phyloP scores from a whole-genome alignment of 441 rosid species.

The Brassica balearica region DNA sequence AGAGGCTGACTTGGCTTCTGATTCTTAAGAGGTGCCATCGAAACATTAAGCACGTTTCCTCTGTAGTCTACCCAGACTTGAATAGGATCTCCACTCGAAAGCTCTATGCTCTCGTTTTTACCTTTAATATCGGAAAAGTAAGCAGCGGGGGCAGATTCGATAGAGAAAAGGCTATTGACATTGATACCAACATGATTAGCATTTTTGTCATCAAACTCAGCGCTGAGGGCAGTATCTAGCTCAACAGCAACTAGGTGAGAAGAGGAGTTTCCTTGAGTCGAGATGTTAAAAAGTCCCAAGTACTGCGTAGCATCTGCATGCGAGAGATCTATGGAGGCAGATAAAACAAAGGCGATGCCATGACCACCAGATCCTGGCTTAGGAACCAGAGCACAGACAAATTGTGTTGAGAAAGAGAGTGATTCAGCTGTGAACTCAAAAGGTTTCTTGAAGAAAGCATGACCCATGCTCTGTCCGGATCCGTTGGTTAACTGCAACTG shows the following conservation, averaged over 20 bases:
- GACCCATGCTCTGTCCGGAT: slow-evolving; percentile 42
- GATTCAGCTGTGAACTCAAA: slow-evolving; percentile 28
- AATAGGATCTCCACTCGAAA: slow-evolving; percentile 49
- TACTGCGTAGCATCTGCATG: slow-evolving; percentile 38
- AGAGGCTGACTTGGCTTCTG: slow-evolving; percentile 47
- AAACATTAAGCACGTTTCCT: slow-evolving; percentile 38
- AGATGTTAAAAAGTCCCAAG: slow-evolving; percentile 58
- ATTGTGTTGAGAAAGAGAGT: slow-evolving; percentile 61
- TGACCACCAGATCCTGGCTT: slow-evolving; percentile 48
- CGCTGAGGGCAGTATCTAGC: slow-evolving; percentile 51
- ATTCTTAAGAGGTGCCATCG: slow-evolving; percentile 40
- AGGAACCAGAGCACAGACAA: slow-evolving; percentile 58
- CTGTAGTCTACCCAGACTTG: slow-evolving; percentile 69
- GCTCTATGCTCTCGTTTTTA: slow-evolving; percentile 41
- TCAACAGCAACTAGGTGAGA: slow-evolving; percentile 64
- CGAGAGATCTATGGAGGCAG: slow-evolving; percentile 50
- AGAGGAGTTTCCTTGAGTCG: slow-evolving; percentile 43
- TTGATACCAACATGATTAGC: slow-evolving; percentile 69
- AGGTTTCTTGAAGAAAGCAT: slow-evolving; percentile 56
- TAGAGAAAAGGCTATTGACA: slow-evolving; percentile 50
- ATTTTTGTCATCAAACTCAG: slow-evolving; percentile 47
- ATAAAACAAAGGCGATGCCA: slow-evolving; percentile 61
- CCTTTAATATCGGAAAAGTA: slow-evolving; percentile 45
- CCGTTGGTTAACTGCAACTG: slow-evolving; percentile 53
- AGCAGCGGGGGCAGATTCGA: slow-evolving; percentile 44